Evolutionary conservation across 495 filamentous ascomycete species (phyloP).

Genomic region (Aspergillus saccharolyticus): DNA sequence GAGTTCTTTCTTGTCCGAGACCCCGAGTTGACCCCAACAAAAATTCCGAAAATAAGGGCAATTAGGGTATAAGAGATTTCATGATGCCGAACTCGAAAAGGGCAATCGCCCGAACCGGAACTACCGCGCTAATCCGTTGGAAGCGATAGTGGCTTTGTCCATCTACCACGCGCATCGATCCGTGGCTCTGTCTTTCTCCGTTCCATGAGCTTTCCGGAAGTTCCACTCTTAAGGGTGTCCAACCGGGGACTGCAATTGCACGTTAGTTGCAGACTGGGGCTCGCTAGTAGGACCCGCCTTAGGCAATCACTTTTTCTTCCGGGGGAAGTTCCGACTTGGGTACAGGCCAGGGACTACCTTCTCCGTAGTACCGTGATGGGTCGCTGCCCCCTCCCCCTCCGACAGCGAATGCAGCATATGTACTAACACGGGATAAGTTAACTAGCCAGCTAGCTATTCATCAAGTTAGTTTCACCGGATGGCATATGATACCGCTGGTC

Average conservation of each 20-base stretch:
- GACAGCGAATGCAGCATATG: too few species aligned
- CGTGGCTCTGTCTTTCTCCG: not conserved
- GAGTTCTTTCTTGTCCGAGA: not conserved
- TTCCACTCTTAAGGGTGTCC: not conserved
- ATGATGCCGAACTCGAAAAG: not conserved
- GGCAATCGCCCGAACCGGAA: not conserved
- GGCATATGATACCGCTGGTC: not conserved
- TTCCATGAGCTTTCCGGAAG: slow-evolving; percentile 5
- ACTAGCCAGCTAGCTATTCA: too few species aligned
- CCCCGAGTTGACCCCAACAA: not conserved
- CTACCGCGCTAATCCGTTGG: not conserved
- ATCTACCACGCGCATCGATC: slow-evolving; percentile 1
- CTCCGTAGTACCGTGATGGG: too few species aligned
- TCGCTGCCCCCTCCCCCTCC: too few species aligned
- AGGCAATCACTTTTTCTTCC: not conserved
- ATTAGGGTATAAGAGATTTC: not conserved
- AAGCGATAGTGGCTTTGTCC: not conserved
- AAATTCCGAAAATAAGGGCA: not conserved
- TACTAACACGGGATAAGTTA: not conserved
- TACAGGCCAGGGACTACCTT: not conserved
- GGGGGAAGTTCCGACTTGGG: not conserved
- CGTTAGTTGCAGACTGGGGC: not conserved
- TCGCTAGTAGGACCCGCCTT: not conserved
- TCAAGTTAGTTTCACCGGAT: not conserved
- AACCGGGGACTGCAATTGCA: not conserved